phyloP scores from a whole-genome alignment of 2,329 filamentous ascomycete species.

The Ceratocystis cubensis region DNA sequence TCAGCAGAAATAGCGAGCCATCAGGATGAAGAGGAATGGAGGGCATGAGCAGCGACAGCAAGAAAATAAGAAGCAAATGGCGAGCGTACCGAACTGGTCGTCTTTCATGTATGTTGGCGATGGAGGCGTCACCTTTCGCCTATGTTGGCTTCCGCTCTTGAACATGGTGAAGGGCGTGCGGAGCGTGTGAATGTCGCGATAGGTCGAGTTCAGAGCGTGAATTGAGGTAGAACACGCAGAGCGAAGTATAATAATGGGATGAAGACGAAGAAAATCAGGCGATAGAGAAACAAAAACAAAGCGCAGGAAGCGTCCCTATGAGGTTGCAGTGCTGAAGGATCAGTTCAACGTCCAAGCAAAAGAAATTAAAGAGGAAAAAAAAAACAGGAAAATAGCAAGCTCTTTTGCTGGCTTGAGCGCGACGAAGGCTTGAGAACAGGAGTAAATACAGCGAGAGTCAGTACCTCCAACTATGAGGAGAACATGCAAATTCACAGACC shows the following conservation, averaged over 20 bases:
- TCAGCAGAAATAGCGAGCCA: background rate
- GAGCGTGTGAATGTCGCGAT: constrained; percentile 9
- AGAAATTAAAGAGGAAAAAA: background rate
- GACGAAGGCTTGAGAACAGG: background rate
- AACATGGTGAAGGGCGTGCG: constrained; percentile 16
- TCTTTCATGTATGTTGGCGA: constrained; percentile 53
- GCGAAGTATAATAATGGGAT: background rate
- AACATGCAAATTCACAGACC: background rate
- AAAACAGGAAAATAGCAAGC: background rate
- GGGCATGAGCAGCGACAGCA: constrained; percentile 8
- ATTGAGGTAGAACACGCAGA: background rate
- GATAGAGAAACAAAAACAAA: constrained; percentile 1
- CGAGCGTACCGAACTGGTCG: constrained; percentile 49
- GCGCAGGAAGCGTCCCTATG: background rate
- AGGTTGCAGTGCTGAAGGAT: background rate
- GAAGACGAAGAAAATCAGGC: constrained; percentile 12
- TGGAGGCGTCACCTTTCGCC: constrained; percentile 47
- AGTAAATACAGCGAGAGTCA: background rate
- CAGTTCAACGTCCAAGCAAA: constrained; percentile 1
- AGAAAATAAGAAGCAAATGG: constrained; percentile 11
- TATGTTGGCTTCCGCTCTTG: constrained; percentile 22
- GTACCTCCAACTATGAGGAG: background rate
- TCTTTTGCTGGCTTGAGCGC: background rate
- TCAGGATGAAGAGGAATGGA: background rate
- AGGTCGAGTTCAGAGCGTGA: background rate